These are phyloP conservation scores for Deuterostichococcus epilithicus DNA, from an alignment of 139 green algal species.

Conservation along the genomic window DNA sequence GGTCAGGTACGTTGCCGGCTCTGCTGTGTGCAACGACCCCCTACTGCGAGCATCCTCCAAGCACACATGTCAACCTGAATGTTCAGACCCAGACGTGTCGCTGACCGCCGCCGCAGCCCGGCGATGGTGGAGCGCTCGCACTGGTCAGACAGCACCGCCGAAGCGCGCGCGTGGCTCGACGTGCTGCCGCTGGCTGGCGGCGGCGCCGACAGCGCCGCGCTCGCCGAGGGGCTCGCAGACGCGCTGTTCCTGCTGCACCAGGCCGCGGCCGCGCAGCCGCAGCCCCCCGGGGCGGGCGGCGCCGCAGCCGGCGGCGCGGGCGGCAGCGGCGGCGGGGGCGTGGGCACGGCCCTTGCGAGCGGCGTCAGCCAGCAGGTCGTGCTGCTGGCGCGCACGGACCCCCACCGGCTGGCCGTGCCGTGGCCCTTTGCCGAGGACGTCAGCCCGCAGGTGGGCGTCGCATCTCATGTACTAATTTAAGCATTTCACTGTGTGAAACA, in stretches of 20 bases:
- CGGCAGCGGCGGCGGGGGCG: too few relatives aligned
- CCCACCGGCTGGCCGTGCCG: not conserved
- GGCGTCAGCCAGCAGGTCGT: not conserved
- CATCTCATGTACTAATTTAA: not conserved
- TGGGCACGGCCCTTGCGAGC: too few relatives aligned
- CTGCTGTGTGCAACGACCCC: too few relatives aligned
- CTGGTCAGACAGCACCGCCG: not conserved
- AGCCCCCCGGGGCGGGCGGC: too few relatives aligned
- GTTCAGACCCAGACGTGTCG: too few relatives aligned
- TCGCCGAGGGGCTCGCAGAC: not conserved
- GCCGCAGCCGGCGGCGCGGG: too few relatives aligned
- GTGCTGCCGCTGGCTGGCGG: not conserved
- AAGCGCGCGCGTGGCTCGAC: not conserved
- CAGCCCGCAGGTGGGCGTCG: not conserved
- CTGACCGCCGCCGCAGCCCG: not conserved
- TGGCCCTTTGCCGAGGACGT: not conserved
- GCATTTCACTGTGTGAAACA: not conserved
- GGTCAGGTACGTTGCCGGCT: too few relatives aligned
- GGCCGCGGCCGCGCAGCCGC: too few relatives aligned
- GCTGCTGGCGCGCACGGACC: not conserved
- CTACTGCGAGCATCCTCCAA: too few relatives aligned
- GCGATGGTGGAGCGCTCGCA: not conserved
- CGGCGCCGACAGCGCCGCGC: too few relatives aligned
- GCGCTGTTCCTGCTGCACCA: not conserved
- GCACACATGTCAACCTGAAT: too few relatives aligned